Evolutionary conservation across 1,139 yeast species (phyloP).

Genomic region (Arxiozyma slooffiae): DNA sequence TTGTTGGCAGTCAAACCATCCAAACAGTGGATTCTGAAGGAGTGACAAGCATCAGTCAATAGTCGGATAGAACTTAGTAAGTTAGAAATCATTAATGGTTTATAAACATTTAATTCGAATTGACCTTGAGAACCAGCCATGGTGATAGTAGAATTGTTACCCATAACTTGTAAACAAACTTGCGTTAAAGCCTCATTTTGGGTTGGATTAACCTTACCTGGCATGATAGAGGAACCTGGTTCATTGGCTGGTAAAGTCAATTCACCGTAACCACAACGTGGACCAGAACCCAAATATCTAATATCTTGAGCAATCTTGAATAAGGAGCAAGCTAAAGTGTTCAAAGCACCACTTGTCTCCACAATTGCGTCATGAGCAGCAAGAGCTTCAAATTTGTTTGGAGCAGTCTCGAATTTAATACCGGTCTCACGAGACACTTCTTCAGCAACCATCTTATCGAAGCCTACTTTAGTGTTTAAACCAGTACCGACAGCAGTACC

Average conservation of each 20-base stretch:
- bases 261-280: conserved; percentile 98
- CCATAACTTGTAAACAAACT: conserved; percentile 96
- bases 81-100: conserved; percentile 90
- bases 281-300: conserved; percentile 96
- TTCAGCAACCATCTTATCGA: conserved; percentile 56
- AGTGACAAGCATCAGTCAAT: conserved; percentile 77
- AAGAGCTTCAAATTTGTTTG: conserved; percentile 96
- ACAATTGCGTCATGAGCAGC: conserved; percentile 99
- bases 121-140: conserved; percentile 98
- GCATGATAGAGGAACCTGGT: conserved; percentile 99
- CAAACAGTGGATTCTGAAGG: conserved; percentile 90
- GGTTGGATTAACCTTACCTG: conserved; percentile 98
- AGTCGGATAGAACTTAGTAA: conserved; percentile 78
- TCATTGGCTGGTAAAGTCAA: conserved; percentile 92
- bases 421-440: conserved; percentile 74
- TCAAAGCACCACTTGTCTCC: conserved; percentile 93
- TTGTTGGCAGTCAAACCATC: conserved; percentile 87
- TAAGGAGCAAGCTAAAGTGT: conserved; percentile 86
- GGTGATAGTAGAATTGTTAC: conserved; percentile 90
- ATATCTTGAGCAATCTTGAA: conserved; percentile 97
- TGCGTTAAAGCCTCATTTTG: conserved; percentile 98
- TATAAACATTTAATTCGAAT: conserved; percentile 94
- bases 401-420: conserved; percentile 82
- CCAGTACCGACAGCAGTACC: conserved; percentile 99
- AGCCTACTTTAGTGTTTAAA: conserved; percentile 82